Percentiles rank a stretch among this genome's conserved stretches.
These are phyloP conservation scores for Hypoxylon intermedium DNA, from an alignment of 495 filamentous ascomycete species.

Conservation along the genomic window DNA sequence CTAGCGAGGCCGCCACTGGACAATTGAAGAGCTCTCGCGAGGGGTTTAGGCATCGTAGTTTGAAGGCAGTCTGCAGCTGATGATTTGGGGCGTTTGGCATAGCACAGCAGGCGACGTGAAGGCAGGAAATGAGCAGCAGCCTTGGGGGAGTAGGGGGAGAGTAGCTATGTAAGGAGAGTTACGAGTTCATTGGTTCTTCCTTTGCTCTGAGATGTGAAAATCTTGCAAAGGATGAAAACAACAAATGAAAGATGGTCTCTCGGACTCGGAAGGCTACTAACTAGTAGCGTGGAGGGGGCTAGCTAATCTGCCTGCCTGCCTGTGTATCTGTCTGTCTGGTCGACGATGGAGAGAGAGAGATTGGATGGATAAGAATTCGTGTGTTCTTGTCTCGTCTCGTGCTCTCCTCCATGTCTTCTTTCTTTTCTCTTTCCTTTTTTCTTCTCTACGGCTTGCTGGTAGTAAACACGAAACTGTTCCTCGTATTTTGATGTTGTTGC, in stretches of 20 bases:
- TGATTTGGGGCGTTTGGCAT: slow-evolving; percentile 8
- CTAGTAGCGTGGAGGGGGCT: no score
- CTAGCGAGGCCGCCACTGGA: no score
- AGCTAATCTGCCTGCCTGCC: no score
- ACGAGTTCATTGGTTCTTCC: background rate
- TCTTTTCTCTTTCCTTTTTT: slow-evolving; percentile 28
- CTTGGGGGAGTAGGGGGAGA: no score
- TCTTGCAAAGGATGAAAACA: background rate
- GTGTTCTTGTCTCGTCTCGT: slow-evolving; percentile 25
- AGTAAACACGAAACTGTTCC: slow-evolving; percentile 24
- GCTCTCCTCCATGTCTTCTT: slow-evolving; percentile 12
- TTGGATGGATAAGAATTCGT: slow-evolving; percentile 29
- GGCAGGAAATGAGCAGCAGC: no score
- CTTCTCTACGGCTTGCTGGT: slow-evolving; percentile 13
- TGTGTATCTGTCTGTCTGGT: slow-evolving; percentile 12
- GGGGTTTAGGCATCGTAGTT: no score
- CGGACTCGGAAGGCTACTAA: slow-evolving; percentile 7
- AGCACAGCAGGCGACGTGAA: background rate
- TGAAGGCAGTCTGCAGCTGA: no score
- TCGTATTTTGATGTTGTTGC: background rate
- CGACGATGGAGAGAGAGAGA: slow-evolving; percentile 21
- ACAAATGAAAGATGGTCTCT: no score
- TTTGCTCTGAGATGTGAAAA: background rate
- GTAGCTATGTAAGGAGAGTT: background rate
- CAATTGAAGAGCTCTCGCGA: no score